phyloP scores from a whole-genome alignment of 1,139 yeast genomes.

The Scheffersomyces cryptocercus region DNA sequence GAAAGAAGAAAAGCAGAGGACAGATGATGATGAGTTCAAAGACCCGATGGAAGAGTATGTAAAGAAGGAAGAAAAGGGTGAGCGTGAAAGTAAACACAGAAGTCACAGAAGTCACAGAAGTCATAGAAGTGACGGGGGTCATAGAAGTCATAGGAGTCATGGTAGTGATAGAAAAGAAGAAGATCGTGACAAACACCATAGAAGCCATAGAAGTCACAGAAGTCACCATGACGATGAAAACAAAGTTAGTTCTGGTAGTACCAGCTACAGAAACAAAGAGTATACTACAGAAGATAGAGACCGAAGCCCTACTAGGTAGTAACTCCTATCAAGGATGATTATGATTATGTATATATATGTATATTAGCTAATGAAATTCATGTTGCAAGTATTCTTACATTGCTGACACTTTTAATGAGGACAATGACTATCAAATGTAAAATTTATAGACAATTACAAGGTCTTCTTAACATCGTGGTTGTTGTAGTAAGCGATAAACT shows the following conservation, averaged over 20 bases:
- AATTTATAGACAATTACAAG: neutral
- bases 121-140: neutral
- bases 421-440: slow-evolving; percentile 1
- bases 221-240: slow-evolving; percentile 5
- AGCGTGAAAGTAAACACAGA: slow-evolving; percentile 1
- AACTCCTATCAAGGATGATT: too few relatives aligned
- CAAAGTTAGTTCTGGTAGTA: neutral
- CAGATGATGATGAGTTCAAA: slow-evolving; percentile 16
- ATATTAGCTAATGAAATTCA: neutral
- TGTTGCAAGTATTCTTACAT: too few relatives aligned
- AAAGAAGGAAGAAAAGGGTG: neutral
- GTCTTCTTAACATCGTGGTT: slow-evolving; percentile 13
- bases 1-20: slow-evolving; percentile 9
- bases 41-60: slow-evolving; percentile 13
- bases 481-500: slow-evolving; percentile 35
- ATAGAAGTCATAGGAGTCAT: slow-evolving; percentile 2
- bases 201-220: slow-evolving; percentile 6
- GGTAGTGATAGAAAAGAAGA: neutral
- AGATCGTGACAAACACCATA: slow-evolving; percentile 4
- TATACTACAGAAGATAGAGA: neutral
- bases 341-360: neutral
- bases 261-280: too few relatives aligned
- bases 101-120: slow-evolving; percentile 3
- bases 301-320: slow-evolving; percentile 2
- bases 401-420: neutral